Conservation (phyloP, 192 early-diverging fungal species). For the Allomyces macrogynus region DNA sequence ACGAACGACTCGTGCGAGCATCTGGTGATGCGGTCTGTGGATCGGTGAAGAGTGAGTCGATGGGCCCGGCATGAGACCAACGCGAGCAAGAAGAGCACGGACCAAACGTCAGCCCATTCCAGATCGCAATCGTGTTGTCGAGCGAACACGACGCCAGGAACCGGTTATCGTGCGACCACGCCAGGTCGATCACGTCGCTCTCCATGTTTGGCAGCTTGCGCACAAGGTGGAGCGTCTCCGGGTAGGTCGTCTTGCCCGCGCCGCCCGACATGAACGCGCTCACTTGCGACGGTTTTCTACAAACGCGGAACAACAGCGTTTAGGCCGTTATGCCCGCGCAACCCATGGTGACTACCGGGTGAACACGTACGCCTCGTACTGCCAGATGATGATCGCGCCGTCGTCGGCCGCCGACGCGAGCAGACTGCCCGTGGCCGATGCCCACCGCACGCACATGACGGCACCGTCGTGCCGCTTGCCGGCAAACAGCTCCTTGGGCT, state of each 20-base stretch:
- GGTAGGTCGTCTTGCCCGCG: neutral
- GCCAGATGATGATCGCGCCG: neutral
- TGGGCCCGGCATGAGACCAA: neutral
- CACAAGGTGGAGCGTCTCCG: neutral
- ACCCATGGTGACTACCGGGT: too few species aligned
- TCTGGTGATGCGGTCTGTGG: slow-evolving; percentile 33
- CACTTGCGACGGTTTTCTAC: neutral
- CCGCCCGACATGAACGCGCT: neutral
- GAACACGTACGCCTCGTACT: neutral
- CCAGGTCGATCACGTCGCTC: slow-evolving; percentile 71
- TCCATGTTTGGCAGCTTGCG: neutral
- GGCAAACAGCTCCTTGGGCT: neutral
- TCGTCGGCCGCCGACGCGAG: neutral
- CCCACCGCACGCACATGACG: neutral
- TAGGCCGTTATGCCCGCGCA: too few species aligned
- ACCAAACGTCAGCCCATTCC: slow-evolving; percentile 70
- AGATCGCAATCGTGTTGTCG: slow-evolving; percentile 63
- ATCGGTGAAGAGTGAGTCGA: neutral
- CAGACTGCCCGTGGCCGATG: neutral
- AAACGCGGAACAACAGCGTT: too few species aligned
- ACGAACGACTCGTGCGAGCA: slow-evolving; percentile 68
- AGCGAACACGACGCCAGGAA: slow-evolving; percentile 80
- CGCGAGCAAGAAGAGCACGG: neutral
- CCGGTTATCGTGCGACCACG: slow-evolving; percentile 72
- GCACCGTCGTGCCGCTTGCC: neutral